Conservation (phyloP, 345 rosid genomes). For the Arabis alpina region DNA sequence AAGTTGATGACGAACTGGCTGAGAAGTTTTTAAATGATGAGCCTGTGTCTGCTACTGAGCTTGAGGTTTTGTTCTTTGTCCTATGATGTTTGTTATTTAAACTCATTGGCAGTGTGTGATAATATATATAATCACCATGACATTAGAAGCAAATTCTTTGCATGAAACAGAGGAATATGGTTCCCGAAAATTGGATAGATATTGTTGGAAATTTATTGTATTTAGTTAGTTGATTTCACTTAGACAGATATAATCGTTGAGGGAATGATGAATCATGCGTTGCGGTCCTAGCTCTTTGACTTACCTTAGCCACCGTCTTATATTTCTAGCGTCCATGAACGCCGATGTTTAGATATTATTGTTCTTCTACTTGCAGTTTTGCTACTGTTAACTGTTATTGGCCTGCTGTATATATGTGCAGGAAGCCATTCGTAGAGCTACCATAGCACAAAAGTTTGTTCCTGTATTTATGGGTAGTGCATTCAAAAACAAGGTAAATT, state of each 20-base stretch:
- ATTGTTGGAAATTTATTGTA: conserved; percentile 3
- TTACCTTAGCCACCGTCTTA: conserved; percentile 17
- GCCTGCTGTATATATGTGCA: conserved; percentile 40
- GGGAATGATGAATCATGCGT: conserved; percentile 21
- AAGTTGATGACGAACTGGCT: conserved; percentile 94
- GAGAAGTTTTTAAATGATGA: conserved; percentile 88
- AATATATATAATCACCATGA: conserved; percentile 8
- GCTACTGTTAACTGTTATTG: conserved; percentile 5
- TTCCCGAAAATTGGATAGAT: conserved; percentile 4
- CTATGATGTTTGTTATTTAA: not conserved
- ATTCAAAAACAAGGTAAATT: conserved; percentile 92
- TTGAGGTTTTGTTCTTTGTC: conserved; percentile 63
- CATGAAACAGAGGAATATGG: conserved; percentile 8
- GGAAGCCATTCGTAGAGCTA: conserved; percentile 97
- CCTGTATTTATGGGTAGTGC: conserved; percentile 99
- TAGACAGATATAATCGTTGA: not conserved
- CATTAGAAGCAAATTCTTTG: not conserved
- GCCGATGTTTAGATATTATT: not conserved
- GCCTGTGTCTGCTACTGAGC: conserved; percentile 74
- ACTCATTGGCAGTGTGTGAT: not conserved
- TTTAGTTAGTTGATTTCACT: conserved; percentile 1
- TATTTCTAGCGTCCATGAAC: conserved; percentile 10
- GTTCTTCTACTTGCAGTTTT: conserved; percentile 15
- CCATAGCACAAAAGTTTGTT: conserved; percentile 85
- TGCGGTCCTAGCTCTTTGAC: not conserved